Conservation (phyloP, 2,329 filamentous ascomycete species). For the Alternaria novae-zelandiae region DNA sequence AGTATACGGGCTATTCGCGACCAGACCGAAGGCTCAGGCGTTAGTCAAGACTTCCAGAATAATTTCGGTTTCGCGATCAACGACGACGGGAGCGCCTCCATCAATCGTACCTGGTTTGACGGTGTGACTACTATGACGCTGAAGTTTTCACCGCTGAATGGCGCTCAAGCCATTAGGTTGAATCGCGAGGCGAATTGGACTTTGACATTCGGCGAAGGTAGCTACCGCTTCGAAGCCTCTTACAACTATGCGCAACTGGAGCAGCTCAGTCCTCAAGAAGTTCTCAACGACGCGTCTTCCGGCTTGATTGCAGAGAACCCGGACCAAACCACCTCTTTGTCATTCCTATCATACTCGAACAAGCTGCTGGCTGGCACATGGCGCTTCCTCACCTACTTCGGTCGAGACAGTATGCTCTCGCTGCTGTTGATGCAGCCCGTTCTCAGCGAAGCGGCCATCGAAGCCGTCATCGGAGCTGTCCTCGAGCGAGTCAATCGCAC, state of each 20-base stretch:
- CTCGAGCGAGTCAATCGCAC: constrained; percentile 66
- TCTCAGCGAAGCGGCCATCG: constrained; percentile 63
- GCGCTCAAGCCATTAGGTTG: constrained; percentile 23
- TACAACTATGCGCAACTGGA: constrained; percentile 68
- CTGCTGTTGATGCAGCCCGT: constrained; percentile 64
- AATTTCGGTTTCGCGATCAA: constrained; percentile 54
- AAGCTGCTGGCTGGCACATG: constrained; percentile 70
- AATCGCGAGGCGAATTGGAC: constrained; percentile 44
- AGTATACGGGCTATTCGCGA: constrained; percentile 69
- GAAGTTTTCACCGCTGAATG: constrained; percentile 48
- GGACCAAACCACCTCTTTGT: constrained; percentile 60
- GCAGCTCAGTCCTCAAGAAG: constrained; percentile 58
- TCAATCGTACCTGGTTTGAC: constrained; percentile 67
- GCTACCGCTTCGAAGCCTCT: constrained; percentile 64
- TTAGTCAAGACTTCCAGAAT: constrained; percentile 62
- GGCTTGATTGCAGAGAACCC: constrained; percentile 55
- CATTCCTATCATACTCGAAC: constrained; percentile 68
- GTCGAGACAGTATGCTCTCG: constrained; percentile 69
- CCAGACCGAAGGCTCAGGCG: constrained; percentile 64
- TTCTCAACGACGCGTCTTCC: constrained; percentile 58
- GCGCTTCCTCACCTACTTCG: constrained; percentile 72
- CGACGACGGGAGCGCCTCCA: constrained; percentile 53
- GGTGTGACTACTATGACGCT: constrained; percentile 64
- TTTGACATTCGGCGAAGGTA: constrained; percentile 59
- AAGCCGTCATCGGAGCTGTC: constrained; percentile 67